phyloP scores from a whole-genome alignment of 2,329 filamentous ascomycete species.

The Lomentospora prolificans region DNA sequence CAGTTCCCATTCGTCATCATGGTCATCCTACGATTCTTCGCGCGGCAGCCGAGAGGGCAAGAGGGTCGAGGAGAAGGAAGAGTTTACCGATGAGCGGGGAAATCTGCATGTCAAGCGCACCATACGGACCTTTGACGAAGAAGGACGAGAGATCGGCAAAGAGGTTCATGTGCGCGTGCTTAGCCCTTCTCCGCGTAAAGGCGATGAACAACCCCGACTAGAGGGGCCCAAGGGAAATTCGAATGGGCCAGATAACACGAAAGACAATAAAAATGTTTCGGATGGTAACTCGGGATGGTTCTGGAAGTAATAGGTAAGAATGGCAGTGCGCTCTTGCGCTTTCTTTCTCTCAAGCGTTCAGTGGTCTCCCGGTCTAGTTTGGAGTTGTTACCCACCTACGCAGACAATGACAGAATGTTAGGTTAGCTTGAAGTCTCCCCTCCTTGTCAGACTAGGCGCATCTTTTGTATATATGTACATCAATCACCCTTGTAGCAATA shows the following conservation, averaged over 20 bases:
- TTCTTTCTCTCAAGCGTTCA: not conserved
- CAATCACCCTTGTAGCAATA: too few relatives aligned
- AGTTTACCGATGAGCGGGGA: constrained; percentile 32
- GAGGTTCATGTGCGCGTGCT: constrained; percentile 18
- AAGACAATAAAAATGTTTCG: constrained; percentile 11
- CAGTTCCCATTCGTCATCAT: not conserved
- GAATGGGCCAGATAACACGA: constrained; percentile 1
- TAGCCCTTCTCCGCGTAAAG: constrained; percentile 20
- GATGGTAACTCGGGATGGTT: constrained; percentile 27
- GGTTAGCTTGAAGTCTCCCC: not conserved
- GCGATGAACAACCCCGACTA: constrained; percentile 8
- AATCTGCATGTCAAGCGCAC: constrained; percentile 31
- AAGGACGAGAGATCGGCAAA: constrained; percentile 30
- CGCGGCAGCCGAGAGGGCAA: constrained; percentile 16
- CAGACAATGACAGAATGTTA: not conserved
- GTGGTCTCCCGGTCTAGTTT: not conserved
- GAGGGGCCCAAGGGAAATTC: constrained; percentile 10
- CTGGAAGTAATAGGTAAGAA: constrained; percentile 31
- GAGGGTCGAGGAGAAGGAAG: constrained; percentile 26
- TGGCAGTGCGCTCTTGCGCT: too few relatives aligned
- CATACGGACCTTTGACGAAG: constrained; percentile 27
- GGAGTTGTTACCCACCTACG: not conserved
- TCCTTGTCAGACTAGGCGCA: not conserved
- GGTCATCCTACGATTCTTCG: not conserved
- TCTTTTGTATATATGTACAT: not conserved